phyloP scores from a whole-genome alignment of 352 stramenopile genomes.

The Globisporangium irregulare region DNA sequence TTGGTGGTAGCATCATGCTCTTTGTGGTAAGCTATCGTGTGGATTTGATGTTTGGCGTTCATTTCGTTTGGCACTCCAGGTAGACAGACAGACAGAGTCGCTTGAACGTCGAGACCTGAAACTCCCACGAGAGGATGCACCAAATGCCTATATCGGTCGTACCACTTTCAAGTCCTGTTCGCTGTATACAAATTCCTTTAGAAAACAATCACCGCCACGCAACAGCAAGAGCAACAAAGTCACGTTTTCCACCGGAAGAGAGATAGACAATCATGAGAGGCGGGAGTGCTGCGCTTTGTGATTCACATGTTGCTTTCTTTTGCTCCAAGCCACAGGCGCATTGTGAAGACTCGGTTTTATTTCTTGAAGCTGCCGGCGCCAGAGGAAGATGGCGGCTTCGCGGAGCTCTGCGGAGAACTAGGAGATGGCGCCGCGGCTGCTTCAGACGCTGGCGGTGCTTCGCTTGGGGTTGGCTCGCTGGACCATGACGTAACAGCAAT shows the following conservation, averaged over 20 bases:
- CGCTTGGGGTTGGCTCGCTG: constrained; percentile 18
- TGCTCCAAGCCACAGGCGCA: background rate
- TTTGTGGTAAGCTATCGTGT: background rate
- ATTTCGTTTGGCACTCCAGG: background rate
- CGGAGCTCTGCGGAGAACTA: constrained; percentile 9
- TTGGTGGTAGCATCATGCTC: constrained; percentile 45
- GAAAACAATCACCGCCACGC: background rate
- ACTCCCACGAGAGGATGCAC: background rate
- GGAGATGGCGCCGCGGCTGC: background rate
- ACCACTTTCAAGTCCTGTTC: background rate
- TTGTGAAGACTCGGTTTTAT: background rate
- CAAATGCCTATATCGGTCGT: background rate
- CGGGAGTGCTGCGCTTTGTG: background rate
- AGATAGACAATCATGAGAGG: background rate
- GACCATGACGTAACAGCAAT: too few species aligned
- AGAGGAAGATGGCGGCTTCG: background rate
- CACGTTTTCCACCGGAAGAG: background rate
- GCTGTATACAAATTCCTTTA: background rate
- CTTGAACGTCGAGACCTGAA: background rate
- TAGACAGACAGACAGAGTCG: background rate
- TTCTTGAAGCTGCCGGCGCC: background rate
- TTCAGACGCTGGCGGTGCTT: background rate
- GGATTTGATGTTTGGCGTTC: background rate
- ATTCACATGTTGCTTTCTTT: background rate
- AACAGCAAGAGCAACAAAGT: background rate